Conservation (phyloP, 495 filamentous ascomycete genomes). For the Lasiosphaeria miniovina region DNA sequence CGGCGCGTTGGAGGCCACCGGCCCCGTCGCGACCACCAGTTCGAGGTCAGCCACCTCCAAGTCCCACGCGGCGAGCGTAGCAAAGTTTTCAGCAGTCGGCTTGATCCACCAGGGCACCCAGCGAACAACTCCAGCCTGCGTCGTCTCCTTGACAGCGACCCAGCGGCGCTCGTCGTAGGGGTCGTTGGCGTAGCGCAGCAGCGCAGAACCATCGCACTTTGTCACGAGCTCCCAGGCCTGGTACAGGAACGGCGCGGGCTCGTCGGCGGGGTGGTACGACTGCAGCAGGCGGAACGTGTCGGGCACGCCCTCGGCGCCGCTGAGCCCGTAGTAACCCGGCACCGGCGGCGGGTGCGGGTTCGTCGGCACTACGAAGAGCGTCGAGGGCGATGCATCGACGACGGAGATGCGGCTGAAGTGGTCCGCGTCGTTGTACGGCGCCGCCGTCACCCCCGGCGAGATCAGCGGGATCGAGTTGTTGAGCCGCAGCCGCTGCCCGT, state of each 20-base stretch:
- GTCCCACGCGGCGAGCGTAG: slow-evolving; percentile 11
- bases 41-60: slow-evolving; percentile 18
- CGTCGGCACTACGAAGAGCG: slow-evolving; percentile 18
- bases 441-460: slow-evolving; percentile 16
- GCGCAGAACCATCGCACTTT: neutral
- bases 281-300: slow-evolving; percentile 19
- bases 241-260: slow-evolving; percentile 5
- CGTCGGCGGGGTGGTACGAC: slow-evolving; percentile 16
- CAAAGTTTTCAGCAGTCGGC: slow-evolving; percentile 13
- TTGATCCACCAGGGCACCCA: slow-evolving; percentile 23
- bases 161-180: slow-evolving; percentile 12
- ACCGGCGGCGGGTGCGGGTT: slow-evolving; percentile 27
- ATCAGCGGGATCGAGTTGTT: slow-evolving; percentile 15
- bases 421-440: slow-evolving; percentile 22
- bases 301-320: slow-evolving; percentile 13
- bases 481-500: slow-evolving; percentile 20
- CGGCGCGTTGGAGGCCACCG: slow-evolving; percentile 20
- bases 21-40: slow-evolving; percentile 16
- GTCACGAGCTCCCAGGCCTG: slow-evolving; percentile 6
- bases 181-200: slow-evolving; percentile 15
- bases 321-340: slow-evolving; percentile 25
- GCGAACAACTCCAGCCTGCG: slow-evolving; percentile 8
- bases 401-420: slow-evolving; percentile 18
- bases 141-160: slow-evolving; percentile 21
- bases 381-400: neutral